Base-by-base conservation (phyloP, 2,329 filamentous ascomycete genomes). In the Xylaria polymorpha region DNA sequence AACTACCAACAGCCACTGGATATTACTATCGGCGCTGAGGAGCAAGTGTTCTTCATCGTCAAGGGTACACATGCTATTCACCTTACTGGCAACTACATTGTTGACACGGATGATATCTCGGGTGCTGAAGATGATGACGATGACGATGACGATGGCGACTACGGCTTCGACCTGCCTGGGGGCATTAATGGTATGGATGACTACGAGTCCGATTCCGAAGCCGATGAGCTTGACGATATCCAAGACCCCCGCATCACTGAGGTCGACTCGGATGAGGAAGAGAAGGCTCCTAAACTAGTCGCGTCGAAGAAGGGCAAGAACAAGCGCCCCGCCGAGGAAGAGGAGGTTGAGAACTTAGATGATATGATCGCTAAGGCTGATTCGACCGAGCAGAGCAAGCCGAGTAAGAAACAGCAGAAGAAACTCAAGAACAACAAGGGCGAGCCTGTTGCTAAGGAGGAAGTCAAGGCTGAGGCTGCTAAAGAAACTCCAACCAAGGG, bases 371-470 rank as follows among this genome's bases (percentile, higher is more conserved):
- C 90, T 81, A 95, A 96, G 84, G 87, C 86, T 68, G 80, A 83
- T 74, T 86, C 90, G 78, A 80, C 87, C 72, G 88, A 89, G 73
- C 91, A 94, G 76, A 80, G 86, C 74, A 94, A 94, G 85, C 87
- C 94, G 72, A 94, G 90, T 88, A 98, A 98, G 88, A 98, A 97
- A 86, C 93, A 98, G 82, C 88, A 92, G 77, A 98, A 99, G 91
- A 98, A 98, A 88, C 88, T 95, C 73, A 97, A 97, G 90, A 98
- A 97, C 88, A 98, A 98, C 87, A 93, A 97, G 81, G 96, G 95
- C 74, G 92, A 98, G 80, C 91, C 96, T 68, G 89, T 92, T 69
- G 83, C 86, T 61, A 88, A 91, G 76, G 83, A 87, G 73, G 83
- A 87, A 74, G 83, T 87, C 74, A 90, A 90, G 80, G 84, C 88